phyloP scores from a whole-genome alignment of 2,329 filamentous ascomycete species.

The Sarocladium strictum region DNA sequence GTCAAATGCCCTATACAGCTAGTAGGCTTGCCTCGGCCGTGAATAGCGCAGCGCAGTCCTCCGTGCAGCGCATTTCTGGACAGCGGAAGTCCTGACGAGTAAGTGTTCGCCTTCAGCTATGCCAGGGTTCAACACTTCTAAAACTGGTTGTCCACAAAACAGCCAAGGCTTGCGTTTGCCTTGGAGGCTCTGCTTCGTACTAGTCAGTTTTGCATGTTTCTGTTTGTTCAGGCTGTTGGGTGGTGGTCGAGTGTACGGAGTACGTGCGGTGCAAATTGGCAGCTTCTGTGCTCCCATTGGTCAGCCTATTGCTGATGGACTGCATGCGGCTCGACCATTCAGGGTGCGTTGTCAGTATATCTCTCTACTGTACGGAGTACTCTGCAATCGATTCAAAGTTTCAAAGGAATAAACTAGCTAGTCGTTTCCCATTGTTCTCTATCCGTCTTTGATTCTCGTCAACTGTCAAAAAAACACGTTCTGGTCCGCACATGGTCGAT shows the following conservation, averaged over 20 bases:
- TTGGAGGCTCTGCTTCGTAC: not conserved
- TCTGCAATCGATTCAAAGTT: too few relatives aligned
- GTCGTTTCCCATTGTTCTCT: not conserved
- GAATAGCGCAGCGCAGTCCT: too few relatives aligned
- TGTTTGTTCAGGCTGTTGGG: too few relatives aligned
- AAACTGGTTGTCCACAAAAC: too few relatives aligned
- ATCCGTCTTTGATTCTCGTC: not conserved
- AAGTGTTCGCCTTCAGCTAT: not conserved
- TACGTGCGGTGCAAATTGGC: not conserved
- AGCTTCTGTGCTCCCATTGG: not conserved
- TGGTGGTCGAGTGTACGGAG: too few relatives aligned
- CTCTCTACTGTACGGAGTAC: too few relatives aligned
- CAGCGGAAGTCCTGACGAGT: not conserved
- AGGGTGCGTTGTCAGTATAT: not conserved
- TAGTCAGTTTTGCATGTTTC: not conserved
- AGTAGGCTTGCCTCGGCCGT: too few relatives aligned
- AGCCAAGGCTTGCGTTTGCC: not conserved
- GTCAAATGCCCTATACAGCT: not conserved
- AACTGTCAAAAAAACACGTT: too few relatives aligned
- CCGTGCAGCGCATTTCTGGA: too few relatives aligned
- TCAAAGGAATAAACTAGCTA: not conserved
- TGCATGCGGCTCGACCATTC: not conserved
- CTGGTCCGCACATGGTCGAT: not conserved
- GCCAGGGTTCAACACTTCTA: not conserved
- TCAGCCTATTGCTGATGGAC: not conserved